A percentile compares a stretch with the other conserved stretches of the same genome.
Evolutionary conservation across 179 eudicot species (phyloP).

Genomic region (Spergularia azorica): DNA sequence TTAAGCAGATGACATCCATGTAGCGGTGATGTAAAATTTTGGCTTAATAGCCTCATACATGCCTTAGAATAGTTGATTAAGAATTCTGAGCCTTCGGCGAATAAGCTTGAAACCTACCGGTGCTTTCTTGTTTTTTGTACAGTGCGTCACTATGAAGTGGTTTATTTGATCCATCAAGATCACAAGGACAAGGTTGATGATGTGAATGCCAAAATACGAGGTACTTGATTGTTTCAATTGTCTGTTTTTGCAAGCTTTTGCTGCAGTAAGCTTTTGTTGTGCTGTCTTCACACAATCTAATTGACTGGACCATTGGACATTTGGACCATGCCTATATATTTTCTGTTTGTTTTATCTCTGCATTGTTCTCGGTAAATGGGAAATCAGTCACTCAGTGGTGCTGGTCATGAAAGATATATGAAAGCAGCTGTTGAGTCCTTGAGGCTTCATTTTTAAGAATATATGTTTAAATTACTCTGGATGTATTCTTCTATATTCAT

Average conservation of each 20-base stretch:
- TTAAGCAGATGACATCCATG: neutral
- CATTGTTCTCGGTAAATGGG: no score
- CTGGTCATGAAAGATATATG: no score
- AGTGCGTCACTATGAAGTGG: conserved; percentile 97
- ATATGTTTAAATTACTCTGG: no score
- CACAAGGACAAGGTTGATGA: conserved; percentile 64
- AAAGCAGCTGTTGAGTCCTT: no score
- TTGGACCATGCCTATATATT: no score
- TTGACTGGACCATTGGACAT: neutral
- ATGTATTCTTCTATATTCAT: no score
- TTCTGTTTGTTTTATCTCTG: no score
- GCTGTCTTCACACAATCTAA: neutral
- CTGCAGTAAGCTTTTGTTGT: neutral
- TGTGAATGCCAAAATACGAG: conserved; percentile 81
- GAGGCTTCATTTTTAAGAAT: no score
- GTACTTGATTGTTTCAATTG: conserved; percentile 32
- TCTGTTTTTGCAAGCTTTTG: neutral
- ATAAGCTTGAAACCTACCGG: neutral
- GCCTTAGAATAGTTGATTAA: neutral
- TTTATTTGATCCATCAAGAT: conserved; percentile 85
- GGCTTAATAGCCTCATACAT: no score
- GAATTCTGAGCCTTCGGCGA: neutral
- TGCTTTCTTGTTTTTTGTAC: neutral
- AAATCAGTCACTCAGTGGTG: no score
- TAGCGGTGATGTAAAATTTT: neutral